phyloP scores from a whole-genome alignment of 2,329 filamentous ascomycete species.

The Setomelanomma holmii region DNA sequence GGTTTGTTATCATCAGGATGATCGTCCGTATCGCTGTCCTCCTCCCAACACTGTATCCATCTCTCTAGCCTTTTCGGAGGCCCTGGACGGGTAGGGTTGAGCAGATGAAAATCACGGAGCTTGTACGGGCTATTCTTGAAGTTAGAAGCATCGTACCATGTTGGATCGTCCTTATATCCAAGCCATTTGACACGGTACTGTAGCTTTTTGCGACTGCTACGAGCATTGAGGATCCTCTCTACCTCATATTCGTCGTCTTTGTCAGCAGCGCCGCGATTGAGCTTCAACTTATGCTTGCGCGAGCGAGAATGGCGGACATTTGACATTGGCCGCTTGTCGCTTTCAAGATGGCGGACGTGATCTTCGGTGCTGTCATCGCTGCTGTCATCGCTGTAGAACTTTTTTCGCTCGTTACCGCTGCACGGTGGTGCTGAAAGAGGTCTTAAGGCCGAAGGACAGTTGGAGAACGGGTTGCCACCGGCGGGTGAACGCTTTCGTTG shows the following conservation, averaged over 20 bases:
- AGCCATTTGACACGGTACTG: constrained; percentile 16
- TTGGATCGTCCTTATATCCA: constrained; percentile 9
- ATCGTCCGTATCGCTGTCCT: constrained; percentile 18
- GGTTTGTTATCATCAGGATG: constrained; percentile 10
- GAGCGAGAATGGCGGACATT: background rate
- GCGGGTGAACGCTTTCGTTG: no score
- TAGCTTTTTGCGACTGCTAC: constrained; percentile 8
- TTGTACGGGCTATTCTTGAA: constrained; percentile 15
- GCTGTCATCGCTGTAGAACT: background rate
- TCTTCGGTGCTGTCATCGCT: no score
- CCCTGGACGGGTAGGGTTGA: constrained; percentile 11
- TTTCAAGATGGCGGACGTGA: constrained; percentile 1
- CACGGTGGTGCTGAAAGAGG: no score
- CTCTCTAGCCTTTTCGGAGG: constrained; percentile 13
- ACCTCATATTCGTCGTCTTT: constrained; percentile 13
- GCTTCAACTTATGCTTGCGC: constrained; percentile 1
- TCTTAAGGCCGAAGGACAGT: no score
- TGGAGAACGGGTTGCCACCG: no score
- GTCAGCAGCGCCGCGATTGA: constrained; percentile 2
- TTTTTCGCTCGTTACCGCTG: no score
- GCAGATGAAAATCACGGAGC: constrained; percentile 12
- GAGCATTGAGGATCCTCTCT: constrained; percentile 8
- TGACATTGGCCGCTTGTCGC: constrained; percentile 1
- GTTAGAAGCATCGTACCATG: constrained; percentile 14
- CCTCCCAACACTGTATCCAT: constrained; percentile 18